Conservation (phyloP, 2,329 filamentous ascomycete species). For the Aspergillus versicolor region DNA sequence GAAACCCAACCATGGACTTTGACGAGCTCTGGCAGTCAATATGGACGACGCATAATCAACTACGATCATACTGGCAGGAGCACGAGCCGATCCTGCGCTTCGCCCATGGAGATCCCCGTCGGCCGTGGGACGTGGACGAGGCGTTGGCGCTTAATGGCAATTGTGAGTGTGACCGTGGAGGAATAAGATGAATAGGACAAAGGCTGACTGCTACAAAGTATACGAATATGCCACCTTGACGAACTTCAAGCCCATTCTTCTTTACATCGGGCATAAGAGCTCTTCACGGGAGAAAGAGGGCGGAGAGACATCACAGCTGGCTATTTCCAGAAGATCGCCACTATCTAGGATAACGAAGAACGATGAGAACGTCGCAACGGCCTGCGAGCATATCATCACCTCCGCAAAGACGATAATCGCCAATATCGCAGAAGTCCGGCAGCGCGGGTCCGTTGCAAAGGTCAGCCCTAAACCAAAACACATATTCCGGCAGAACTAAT, state of each 20-base stretch:
- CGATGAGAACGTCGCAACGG: background rate
- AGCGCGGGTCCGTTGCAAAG: background rate
- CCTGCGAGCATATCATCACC: background rate
- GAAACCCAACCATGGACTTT: too few species aligned
- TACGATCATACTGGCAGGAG: background rate
- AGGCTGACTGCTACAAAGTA: background rate
- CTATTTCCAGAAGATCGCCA: background rate
- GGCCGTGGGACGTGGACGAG: background rate
- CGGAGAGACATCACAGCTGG: background rate
- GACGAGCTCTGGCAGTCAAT: background rate
- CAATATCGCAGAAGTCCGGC: background rate
- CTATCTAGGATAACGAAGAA: background rate
- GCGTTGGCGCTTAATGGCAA: background rate
- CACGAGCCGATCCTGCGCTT: background rate
- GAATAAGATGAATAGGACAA: too few species aligned
- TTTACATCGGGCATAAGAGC: background rate
- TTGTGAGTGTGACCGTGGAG: background rate
- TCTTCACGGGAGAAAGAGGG: background rate
- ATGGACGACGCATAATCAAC: background rate
- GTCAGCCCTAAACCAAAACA: background rate
- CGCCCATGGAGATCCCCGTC: background rate
- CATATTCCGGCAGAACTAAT: too few species aligned
- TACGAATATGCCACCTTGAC: background rate
- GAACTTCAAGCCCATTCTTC: background rate
- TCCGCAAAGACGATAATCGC: background rate